Evolutionary conservation across 2,329 filamentous ascomycete genomes (phyloP).

Genomic region (Apiospora kogelbergensis): DNA sequence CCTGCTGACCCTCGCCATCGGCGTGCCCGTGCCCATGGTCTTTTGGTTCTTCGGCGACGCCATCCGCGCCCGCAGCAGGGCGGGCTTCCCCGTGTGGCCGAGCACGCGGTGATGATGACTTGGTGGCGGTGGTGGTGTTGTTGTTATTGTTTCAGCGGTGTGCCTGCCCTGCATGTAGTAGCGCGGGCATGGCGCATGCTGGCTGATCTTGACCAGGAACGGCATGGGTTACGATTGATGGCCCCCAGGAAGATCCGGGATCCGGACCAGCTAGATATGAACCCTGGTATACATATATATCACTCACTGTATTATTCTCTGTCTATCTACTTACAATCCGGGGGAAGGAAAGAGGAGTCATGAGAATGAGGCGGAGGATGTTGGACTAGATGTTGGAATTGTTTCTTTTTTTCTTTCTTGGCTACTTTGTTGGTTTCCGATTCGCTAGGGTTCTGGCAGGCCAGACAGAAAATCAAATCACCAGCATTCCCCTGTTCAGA

Average conservation of each 20-base stretch:
- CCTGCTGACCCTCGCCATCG: slow-evolving; percentile 50
- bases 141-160: background rate
- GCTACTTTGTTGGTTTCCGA: background rate
- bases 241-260: background rate
- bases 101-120: background rate
- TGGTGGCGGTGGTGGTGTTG: too few species aligned
- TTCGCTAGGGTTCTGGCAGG: background rate
- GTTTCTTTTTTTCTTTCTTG: background rate
- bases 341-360: background rate
- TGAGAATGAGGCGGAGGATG: background rate
- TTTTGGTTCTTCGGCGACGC: slow-evolving; percentile 23
- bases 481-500: background rate
- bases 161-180: background rate
- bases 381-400: background rate
- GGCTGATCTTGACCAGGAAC: background rate
- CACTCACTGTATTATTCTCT: background rate
- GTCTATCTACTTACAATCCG: background rate
- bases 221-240: background rate
- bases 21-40: slow-evolving; percentile 43
- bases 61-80: background rate
- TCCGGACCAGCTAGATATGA: background rate
- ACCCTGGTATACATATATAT: background rate
- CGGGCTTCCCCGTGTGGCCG: background rate
- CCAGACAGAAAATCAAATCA: background rate
- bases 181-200: background rate